Percentiles rank a stretch among this genome's conserved stretches.
Conservation (phyloP, 2,329 filamentous ascomycete species). For the Sordariomycetes sp. region DNA sequence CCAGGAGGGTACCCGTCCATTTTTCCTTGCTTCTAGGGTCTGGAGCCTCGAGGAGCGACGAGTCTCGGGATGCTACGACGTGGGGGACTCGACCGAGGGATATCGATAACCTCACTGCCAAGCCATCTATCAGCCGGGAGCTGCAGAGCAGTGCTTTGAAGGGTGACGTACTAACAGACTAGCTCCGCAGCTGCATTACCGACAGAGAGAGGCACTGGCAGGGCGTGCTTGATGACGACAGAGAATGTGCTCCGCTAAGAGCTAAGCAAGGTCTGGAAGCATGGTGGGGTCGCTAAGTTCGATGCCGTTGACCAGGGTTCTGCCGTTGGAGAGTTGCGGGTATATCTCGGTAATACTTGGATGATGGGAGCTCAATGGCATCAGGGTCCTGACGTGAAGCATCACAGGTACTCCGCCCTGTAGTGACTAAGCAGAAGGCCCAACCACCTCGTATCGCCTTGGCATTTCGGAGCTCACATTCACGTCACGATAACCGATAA, state of each 20-base stretch:
- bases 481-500: too few species aligned
- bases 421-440: too few species aligned
- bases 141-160: background rate
- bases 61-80: background rate
- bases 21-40: conserved; percentile 6
- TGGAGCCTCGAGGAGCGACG: background rate
- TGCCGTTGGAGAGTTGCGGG: too few species aligned
- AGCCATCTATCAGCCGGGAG: background rate
- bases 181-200: background rate
- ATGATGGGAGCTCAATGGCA: too few species aligned
- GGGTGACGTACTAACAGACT: background rate
- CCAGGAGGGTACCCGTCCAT: conserved; percentile 74
- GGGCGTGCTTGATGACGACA: background rate
- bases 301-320: too few species aligned
- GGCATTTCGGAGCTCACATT: too few species aligned
- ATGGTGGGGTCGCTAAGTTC: too few species aligned
- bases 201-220: background rate
- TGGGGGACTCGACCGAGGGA: background rate
- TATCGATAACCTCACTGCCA: background rate
- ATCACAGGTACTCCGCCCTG: too few species aligned
- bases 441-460: too few species aligned
- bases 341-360: too few species aligned
- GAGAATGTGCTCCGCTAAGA: background rate
- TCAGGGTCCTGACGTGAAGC: too few species aligned
- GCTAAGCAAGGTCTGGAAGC: too few species aligned